A percentile compares a stretch with the other conserved stretches of the same genome.
Evolutionary conservation across 306 rosid genomes (phyloP).

Genomic region (Dalbergia cochinchinensis): DNA sequence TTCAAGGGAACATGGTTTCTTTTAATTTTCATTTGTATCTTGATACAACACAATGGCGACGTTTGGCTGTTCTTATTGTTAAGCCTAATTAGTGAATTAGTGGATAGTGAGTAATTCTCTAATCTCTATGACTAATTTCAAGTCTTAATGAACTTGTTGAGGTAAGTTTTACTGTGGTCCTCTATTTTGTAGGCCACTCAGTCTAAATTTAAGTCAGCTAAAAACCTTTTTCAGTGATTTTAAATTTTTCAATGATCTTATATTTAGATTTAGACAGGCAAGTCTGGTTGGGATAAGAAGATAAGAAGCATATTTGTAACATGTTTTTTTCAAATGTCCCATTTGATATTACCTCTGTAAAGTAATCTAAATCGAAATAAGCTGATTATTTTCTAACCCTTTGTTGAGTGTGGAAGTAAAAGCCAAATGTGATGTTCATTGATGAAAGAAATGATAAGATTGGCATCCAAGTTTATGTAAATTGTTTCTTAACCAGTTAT

Average conservation of each 20-base stretch:
- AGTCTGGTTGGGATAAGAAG: conserved; percentile 18
- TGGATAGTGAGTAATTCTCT: no score
- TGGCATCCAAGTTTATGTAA: no score
- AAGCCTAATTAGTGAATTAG: no score
- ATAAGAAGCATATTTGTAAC: neutral
- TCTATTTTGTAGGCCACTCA: conserved; percentile 22
- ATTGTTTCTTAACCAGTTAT: neutral
- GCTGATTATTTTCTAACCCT: neutral
- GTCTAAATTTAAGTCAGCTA: neutral
- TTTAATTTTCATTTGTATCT: no score
- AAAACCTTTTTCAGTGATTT: conserved; percentile 8
- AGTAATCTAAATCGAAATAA: conserved; percentile 24
- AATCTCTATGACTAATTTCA: no score
- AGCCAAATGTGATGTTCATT: no score
- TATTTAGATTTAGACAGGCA: conserved; percentile 21
- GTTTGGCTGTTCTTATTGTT: no score
- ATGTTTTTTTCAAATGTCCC: conserved; percentile 17
- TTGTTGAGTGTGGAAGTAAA: neutral
- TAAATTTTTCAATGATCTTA: conserved; percentile 28
- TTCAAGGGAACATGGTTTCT: no score
- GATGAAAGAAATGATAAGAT: no score
- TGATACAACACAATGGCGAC: no score
- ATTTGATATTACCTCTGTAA: neutral
- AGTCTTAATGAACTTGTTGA: conserved; percentile 76
- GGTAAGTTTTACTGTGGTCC: conserved; percentile 58